Evolutionary conservation across 371 early-diverging fungal species (phyloP).

Genomic region (Mucor mucedo): DNA sequence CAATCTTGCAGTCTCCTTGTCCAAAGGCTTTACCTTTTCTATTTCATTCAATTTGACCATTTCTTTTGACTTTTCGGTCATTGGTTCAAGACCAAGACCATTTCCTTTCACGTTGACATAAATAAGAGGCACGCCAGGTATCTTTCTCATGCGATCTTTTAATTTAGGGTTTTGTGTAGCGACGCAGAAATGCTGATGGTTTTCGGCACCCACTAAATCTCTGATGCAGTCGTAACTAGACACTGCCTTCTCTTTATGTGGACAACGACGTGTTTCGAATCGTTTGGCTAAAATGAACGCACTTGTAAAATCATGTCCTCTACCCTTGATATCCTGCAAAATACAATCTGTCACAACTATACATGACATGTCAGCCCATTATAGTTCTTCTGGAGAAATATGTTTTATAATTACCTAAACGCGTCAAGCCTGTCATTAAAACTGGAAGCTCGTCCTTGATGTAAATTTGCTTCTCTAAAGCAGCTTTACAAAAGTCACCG

Average conservation of each 20-base stretch:
- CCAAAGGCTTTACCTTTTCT: constrained; percentile 63
- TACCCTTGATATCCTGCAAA: constrained; percentile 70
- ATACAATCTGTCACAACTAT: constrained; percentile 86
- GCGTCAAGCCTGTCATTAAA: constrained; percentile 59
- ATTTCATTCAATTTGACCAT: constrained; percentile 23
- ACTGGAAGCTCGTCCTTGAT: constrained; percentile 58
- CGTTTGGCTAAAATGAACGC: constrained; percentile 67
- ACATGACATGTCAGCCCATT: not conserved
- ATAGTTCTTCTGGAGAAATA: not conserved
- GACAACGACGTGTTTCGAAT: constrained; percentile 82
- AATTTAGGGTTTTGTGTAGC: constrained; percentile 79
- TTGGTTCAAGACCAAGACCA: constrained; percentile 74
- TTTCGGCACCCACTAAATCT: constrained; percentile 71
- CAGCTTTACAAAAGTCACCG: constrained; percentile 73
- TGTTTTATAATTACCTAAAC: constrained; percentile 13
- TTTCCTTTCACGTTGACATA: constrained; percentile 67
- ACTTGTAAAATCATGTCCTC: constrained; percentile 62
- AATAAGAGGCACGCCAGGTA: constrained; percentile 89
- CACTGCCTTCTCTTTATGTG: constrained; percentile 63
- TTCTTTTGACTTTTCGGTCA: constrained; percentile 42
- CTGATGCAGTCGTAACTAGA: constrained; percentile 75
- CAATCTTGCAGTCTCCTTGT: constrained; percentile 51
- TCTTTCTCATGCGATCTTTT: constrained; percentile 64
- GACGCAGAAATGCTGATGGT: constrained; percentile 82
- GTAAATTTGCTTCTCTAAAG: constrained; percentile 62